phyloP scores from a whole-genome alignment of 2,329 filamentous ascomycete genomes.

The Huntiella moniliformis region DNA sequence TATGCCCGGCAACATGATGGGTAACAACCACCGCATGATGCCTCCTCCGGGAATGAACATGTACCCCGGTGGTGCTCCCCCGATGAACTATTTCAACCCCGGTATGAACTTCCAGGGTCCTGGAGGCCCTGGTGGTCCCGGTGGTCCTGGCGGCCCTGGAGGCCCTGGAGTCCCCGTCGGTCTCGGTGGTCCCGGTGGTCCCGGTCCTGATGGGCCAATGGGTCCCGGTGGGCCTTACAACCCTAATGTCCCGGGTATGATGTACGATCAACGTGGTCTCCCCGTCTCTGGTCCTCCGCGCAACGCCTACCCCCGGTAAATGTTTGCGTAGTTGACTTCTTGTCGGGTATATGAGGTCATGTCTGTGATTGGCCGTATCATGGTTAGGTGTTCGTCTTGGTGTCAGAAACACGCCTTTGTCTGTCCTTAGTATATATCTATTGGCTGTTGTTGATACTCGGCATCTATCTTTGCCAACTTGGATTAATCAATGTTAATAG shows the following conservation, averaged over 20 bases:
- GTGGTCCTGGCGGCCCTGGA: neutral
- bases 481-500: neutral
- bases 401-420: neutral
- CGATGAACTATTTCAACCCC: neutral
- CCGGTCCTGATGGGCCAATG: neutral
- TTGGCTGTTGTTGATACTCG: neutral
- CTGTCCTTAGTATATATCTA: neutral
- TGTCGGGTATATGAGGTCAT: too few relatives aligned
- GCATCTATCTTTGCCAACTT: neutral
- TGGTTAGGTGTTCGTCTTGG: neutral
- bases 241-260: conserved; percentile 27
- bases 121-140: conserved; percentile 23
- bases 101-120: conserved; percentile 30
- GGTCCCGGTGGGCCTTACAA: conserved; percentile 3
- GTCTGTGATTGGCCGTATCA: neutral
- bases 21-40: neutral
- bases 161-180: conserved; percentile 21
- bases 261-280: conserved; percentile 37
- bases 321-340: neutral
- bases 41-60: conserved; percentile 17
- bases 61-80: neutral
- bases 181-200: conserved; percentile 15
- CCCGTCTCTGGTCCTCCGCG: conserved; percentile 21
- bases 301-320: conserved; percentile 22
- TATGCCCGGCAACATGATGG: neutral